Percentiles rank a stretch among this genome's conserved stretches.
These are phyloP conservation scores for Oldenlandia corymbosa DNA, from an alignment of 257 asterid genomes.

Conservation along the genomic window DNA sequence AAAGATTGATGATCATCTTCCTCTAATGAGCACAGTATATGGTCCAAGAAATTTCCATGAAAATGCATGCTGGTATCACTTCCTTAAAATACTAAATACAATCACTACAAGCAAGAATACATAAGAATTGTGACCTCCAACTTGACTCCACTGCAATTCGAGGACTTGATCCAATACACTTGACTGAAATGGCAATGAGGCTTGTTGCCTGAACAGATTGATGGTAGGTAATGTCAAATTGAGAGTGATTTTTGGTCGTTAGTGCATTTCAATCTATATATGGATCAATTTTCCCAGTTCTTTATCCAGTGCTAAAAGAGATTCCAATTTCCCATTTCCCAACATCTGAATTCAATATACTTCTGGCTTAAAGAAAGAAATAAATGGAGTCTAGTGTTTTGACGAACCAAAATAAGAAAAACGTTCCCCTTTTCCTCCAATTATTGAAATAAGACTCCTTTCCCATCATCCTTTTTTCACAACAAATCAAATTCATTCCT, in stretches of 20 bases:
- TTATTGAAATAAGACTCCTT: background rate
- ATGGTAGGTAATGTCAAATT: background rate
- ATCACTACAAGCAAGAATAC: too few relatives aligned
- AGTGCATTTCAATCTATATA: background rate
- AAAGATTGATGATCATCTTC: too few relatives aligned
- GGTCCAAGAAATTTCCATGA: too few relatives aligned
- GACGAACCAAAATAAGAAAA: background rate
- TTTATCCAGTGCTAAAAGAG: background rate
- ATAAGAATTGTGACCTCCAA: too few relatives aligned
- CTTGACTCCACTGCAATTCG: too few relatives aligned
- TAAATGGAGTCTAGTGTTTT: background rate
- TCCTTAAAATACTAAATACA: too few relatives aligned
- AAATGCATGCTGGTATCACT: too few relatives aligned
- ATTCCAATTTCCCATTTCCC: conserved; percentile 7
- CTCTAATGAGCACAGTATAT: too few relatives aligned
- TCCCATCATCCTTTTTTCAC: background rate
- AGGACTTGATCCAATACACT: too few relatives aligned
- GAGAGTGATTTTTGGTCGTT: background rate
- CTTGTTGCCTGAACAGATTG: too few relatives aligned
- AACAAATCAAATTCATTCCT: background rate
- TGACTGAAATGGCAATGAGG: too few relatives aligned
- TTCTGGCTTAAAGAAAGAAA: background rate
- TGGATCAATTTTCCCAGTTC: background rate
- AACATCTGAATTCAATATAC: background rate
- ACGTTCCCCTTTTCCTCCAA: background rate